A percentile compares a stretch with the other conserved stretches of the same genome.
phyloP scores from a whole-genome alignment of 129 eudicot species.

The Flaveria brownii region DNA sequence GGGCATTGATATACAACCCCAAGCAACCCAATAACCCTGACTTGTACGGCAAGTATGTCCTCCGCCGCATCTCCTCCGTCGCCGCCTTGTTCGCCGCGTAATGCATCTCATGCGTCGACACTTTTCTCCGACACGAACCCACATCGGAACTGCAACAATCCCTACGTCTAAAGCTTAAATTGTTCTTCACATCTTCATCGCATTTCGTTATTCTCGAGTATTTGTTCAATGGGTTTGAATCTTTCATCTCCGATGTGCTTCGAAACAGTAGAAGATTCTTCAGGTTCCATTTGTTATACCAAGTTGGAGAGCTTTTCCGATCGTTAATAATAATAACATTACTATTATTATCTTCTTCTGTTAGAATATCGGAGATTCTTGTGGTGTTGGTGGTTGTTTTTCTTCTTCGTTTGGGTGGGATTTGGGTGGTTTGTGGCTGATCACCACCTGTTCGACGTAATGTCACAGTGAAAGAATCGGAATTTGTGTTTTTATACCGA shows the following conservation, averaged over 20 bases:
- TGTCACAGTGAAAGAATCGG: conserved; percentile 47
- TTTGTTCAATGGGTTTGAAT: conserved; percentile 22
- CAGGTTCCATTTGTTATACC: conserved; percentile 40
- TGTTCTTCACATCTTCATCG: conserved; percentile 22
- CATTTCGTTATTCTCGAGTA: conserved; percentile 32
- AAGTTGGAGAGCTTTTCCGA: conserved; percentile 11
- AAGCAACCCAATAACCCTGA: conserved; percentile 74
- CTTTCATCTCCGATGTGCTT: conserved; percentile 46
- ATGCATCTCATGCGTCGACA: conserved; percentile 67
- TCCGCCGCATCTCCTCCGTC: conserved; percentile 83
- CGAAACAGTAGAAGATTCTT: conserved; percentile 58
- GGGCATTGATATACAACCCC: conserved; percentile 49
- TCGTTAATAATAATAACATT: too few relatives aligned
- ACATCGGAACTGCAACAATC: conserved; percentile 7
- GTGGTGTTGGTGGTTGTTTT: conserved; percentile 14
- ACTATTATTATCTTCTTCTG: conserved; percentile 17
- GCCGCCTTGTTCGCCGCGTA: conserved; percentile 66
- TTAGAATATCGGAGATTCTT: conserved; percentile 32
- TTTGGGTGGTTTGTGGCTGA: conserved; percentile 1
- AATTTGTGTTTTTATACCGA: conserved; percentile 16
- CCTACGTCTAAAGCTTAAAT: conserved; percentile 17
- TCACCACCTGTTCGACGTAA: conserved; percentile 36
- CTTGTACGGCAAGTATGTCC: conserved; percentile 74
- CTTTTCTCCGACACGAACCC: conserved; percentile 32
- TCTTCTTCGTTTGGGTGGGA: conserved; percentile 35